phyloP scores from a whole-genome alignment of 169 alveolate genomes.

The Eimeria necatrix region DNA sequence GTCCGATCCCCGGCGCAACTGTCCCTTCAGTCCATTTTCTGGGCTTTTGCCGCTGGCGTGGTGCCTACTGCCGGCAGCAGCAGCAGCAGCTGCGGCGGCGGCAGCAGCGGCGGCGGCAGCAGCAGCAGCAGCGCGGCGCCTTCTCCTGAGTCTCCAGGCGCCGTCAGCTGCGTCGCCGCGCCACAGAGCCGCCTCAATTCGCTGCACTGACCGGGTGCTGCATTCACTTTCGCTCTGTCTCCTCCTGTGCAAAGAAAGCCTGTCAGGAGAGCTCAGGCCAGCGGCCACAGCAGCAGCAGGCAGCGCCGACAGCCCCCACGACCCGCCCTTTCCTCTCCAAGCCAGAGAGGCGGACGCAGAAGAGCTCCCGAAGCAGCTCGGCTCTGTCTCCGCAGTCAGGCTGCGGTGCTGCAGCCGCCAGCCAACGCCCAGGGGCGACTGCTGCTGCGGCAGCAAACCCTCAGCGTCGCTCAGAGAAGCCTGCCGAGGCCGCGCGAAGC shows the following conservation, averaged over 20 bases:
- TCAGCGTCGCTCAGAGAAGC: slow-evolving; percentile 31
- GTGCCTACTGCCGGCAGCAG: background rate
- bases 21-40: background rate
- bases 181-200: slow-evolving; percentile 32
- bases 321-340: background rate
- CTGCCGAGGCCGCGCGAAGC: background rate
- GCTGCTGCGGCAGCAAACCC: slow-evolving; percentile 8
- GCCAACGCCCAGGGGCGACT: background rate
- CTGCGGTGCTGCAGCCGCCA: background rate
- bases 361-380: background rate
- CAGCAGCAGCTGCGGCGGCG: too few relatives aligned
- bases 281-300: background rate
- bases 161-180: slow-evolving; percentile 4
- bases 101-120: slow-evolving; percentile 33
- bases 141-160: background rate
- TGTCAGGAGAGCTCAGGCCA: background rate
- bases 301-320: background rate
- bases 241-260: background rate
- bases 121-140: slow-evolving; percentile 44
- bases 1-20: background rate
- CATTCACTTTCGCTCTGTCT: background rate
- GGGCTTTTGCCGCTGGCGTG: background rate
- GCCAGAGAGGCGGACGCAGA: background rate
- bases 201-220: slow-evolving; percentile 32
- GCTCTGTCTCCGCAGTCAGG: background rate